A percentile compares a stretch with the other conserved stretches of the same genome.
Evolutionary conservation across 371 early-diverging fungal species (phyloP).

Genomic region (Mortierella polycephala): DNA sequence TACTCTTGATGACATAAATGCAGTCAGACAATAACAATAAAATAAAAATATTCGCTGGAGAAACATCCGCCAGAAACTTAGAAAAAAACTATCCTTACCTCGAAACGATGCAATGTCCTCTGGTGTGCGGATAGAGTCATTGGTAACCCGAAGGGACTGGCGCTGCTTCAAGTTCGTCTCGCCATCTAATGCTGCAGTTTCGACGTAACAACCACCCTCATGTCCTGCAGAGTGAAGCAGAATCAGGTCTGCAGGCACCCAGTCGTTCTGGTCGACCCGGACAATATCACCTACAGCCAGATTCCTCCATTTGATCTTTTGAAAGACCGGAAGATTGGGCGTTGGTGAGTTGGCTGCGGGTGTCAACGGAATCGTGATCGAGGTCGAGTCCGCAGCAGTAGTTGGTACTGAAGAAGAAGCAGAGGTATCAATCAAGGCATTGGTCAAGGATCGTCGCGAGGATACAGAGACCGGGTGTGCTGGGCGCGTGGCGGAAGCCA

Average conservation of each 20-base stretch:
- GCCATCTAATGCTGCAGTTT: slow-evolving; percentile 87
- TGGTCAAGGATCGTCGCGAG: too few species aligned
- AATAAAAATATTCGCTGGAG: slow-evolving; percentile 1
- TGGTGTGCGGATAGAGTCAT: slow-evolving; percentile 58
- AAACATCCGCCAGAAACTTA: slow-evolving; percentile 11
- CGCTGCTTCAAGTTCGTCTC: slow-evolving; percentile 86
- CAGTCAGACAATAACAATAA: not conserved
- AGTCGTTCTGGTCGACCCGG: slow-evolving; percentile 76
- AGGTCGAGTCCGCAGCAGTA: slow-evolving; percentile 5
- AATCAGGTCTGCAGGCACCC: slow-evolving; percentile 81
- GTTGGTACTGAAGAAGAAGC: not conserved
- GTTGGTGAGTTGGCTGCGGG: slow-evolving; percentile 17
- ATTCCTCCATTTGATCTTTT: slow-evolving; percentile 63
- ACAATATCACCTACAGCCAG: slow-evolving; percentile 85
- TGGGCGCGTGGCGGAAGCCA: too few species aligned
- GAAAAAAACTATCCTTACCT: slow-evolving; percentile 21
- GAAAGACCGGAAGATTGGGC: slow-evolving; percentile 50
- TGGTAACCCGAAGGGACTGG: slow-evolving; percentile 64
- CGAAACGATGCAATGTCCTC: slow-evolving; percentile 57
- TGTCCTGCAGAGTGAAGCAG: slow-evolving; percentile 71
- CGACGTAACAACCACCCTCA: slow-evolving; percentile 75
- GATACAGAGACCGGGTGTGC: too few species aligned
- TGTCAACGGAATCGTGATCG: slow-evolving; percentile 43
- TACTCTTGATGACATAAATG: slow-evolving; percentile 10
- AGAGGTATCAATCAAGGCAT: too few species aligned